A percentile compares a stretch with the other conserved stretches of the same genome.
Evolutionary conservation across 805 yeast genomes (phyloP).

Genomic region (Myxozyma kluyveri): DNA sequence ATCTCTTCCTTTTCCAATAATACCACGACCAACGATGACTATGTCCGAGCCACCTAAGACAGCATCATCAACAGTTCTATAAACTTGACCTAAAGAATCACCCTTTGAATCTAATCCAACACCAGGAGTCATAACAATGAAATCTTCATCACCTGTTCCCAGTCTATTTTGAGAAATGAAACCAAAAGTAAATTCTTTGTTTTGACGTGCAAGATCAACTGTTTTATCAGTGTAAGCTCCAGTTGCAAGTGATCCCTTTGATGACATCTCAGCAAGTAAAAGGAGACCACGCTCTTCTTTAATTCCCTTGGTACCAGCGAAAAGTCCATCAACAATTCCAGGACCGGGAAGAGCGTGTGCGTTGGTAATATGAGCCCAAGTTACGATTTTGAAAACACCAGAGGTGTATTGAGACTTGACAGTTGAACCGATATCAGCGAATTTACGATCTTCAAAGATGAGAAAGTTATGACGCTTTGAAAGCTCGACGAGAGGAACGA

Average conservation of each 20-base stretch:
- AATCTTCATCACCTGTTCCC: constrained; percentile 83
- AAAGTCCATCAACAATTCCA: constrained; percentile 86
- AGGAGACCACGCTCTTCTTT: constrained; percentile 73
- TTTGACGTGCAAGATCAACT: constrained; percentile 83
- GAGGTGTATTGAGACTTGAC: constrained; percentile 91
- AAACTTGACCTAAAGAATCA: constrained; percentile 93
- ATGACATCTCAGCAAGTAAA: constrained; percentile 93
- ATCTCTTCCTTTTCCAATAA: constrained; percentile 91
- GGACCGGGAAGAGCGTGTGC: constrained; percentile 97
- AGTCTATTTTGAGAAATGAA: constrained; percentile 90
- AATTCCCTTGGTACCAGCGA: constrained; percentile 61
- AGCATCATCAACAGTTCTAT: constrained; percentile 86
- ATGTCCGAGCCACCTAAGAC: constrained; percentile 84
- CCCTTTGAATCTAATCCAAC: constrained; percentile 97
- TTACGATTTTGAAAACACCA: constrained; percentile 83
- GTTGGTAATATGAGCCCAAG: constrained; percentile 96
- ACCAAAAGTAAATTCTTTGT: constrained; percentile 89
- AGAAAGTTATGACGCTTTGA: constrained; percentile 81
- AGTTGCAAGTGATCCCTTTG: constrained; percentile 88
- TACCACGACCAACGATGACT: constrained; percentile 97
- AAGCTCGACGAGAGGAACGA: constrained; percentile 66
- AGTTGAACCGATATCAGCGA: constrained; percentile 97
- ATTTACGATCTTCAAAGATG: constrained; percentile 95
- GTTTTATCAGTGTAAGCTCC: constrained; percentile 88
- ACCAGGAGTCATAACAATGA: constrained; percentile 98